A percentile compares a stretch with the other conserved stretches of the same genome.
Evolutionary conservation across 129 eudicot species (phyloP).

Genomic region (Deinandra increscens): DNA sequence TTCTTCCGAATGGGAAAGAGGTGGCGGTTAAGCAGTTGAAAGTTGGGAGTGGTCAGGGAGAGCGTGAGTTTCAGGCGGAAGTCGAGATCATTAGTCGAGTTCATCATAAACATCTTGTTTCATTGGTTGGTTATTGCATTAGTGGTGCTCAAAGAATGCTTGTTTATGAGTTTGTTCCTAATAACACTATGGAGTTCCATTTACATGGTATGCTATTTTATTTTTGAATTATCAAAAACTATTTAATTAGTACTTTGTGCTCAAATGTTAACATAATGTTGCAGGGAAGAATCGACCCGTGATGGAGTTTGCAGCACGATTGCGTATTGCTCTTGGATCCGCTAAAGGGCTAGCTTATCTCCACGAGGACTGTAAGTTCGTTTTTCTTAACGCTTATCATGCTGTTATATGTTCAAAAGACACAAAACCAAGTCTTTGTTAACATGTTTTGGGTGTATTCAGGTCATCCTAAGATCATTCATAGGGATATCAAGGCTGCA

Average conservation of each 20-base stretch:
- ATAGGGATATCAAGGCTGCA: conserved; percentile 94
- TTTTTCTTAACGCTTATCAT: background rate
- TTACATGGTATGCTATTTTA: conserved; percentile 41
- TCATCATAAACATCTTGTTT: conserved; percentile 61
- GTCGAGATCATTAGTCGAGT: conserved; percentile 60
- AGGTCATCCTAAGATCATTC: conserved; percentile 97
- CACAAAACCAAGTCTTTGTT: background rate
- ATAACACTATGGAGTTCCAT: conserved; percentile 56
- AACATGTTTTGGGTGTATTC: conserved; percentile 17
- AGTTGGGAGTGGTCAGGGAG: conserved; percentile 56
- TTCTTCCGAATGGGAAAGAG: conserved; percentile 48
- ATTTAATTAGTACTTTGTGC: background rate
- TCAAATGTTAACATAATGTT: conserved; percentile 7
- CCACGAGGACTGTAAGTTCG: conserved; percentile 85
- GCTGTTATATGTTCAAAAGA: background rate
- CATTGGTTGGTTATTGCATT: conserved; percentile 57
- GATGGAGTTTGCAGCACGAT: conserved; percentile 72
- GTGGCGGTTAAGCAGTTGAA: conserved; percentile 52
- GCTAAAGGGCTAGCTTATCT: conserved; percentile 94
- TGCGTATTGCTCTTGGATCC: conserved; percentile 85
- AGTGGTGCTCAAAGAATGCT: conserved; percentile 57
- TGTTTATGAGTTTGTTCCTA: conserved; percentile 62
- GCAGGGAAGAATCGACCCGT: conserved; percentile 80
- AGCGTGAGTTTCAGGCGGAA: conserved; percentile 59
- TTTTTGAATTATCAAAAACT: background rate